A percentile compares a stretch with the other conserved stretches of the same genome.
Evolutionary conservation across 2,329 filamentous ascomycete species (phyloP).

Genomic region (Alternaria metachromatica): DNA sequence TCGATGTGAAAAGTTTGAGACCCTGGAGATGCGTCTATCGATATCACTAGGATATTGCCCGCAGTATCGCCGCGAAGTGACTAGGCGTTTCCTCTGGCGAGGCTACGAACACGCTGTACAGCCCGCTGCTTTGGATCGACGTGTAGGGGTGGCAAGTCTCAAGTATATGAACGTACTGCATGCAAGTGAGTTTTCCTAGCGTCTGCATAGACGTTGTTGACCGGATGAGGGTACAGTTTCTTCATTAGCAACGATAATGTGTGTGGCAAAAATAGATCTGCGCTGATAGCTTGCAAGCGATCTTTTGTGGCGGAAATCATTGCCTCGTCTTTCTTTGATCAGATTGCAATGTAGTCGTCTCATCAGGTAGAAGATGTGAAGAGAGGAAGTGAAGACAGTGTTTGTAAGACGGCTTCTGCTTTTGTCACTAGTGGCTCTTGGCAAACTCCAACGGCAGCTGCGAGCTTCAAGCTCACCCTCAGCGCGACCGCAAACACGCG

Average conservation of each 20-base stretch:
- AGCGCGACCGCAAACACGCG: conserved; percentile 12
- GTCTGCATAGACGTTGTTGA: background rate
- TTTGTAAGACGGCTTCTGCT: conserved; percentile 1
- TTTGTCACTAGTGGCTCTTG: conserved; percentile 18
- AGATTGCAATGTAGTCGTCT: background rate
- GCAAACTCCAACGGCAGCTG: conserved; percentile 9
- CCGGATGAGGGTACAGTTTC: background rate
- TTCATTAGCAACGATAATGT: background rate
- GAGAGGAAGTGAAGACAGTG: background rate
- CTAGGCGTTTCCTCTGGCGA: conserved; percentile 1
- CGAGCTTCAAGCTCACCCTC: conserved; percentile 12
- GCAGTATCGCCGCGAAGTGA: background rate
- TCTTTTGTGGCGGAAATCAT: background rate
- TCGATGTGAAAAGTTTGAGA: conserved; percentile 2
- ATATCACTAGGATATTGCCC: background rate
- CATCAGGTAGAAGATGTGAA: background rate
- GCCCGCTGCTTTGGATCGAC: background rate
- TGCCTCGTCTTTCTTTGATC: background rate
- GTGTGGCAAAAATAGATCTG: background rate
- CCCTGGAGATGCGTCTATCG: background rate
- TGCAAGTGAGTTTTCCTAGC: background rate
- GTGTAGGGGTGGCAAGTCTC: background rate
- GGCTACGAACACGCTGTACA: background rate
- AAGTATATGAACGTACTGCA: background rate
- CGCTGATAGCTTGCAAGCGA: background rate